Conservation (phyloP, 352 stramenopile species). For the Phytophthora sojae region DNA sequence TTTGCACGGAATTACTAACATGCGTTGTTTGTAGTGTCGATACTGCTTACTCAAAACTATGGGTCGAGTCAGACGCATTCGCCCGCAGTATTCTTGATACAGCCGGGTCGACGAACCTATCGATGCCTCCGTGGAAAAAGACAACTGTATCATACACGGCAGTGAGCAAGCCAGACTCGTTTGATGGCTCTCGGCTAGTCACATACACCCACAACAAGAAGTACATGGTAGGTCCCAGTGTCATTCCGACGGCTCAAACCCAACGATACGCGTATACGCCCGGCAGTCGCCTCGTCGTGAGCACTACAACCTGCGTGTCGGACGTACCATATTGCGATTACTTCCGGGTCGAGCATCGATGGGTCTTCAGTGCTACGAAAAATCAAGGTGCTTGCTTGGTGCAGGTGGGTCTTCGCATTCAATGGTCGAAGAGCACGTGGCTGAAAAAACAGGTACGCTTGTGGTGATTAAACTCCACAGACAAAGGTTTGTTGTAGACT, state of each 20-base stretch:
- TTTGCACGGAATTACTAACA: background rate
- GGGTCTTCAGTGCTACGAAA: slow-evolving; percentile 77
- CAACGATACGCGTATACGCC: slow-evolving; percentile 70
- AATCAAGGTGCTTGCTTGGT: slow-evolving; percentile 47
- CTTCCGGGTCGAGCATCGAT: slow-evolving; percentile 87
- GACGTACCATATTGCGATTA: slow-evolving; percentile 89
- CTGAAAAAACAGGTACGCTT: slow-evolving; percentile 86
- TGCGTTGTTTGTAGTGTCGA: slow-evolving; percentile 53
- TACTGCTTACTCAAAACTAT: slow-evolving; percentile 65
- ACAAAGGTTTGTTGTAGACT: background rate
- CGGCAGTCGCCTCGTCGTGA: slow-evolving; percentile 64
- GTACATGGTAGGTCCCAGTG: slow-evolving; percentile 85
- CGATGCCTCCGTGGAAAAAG: slow-evolving; percentile 60
- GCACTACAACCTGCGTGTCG: slow-evolving; percentile 73
- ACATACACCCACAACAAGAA: slow-evolving; percentile 89
- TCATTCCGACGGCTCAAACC: slow-evolving; percentile 77
- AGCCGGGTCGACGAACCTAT: slow-evolving; percentile 67
- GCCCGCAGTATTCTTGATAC: slow-evolving; percentile 50
- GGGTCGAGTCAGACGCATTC: slow-evolving; percentile 69
- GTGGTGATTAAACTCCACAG: background rate
- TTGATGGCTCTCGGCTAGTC: slow-evolving; percentile 64
- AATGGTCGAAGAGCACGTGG: slow-evolving; percentile 88
- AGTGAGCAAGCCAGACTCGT: slow-evolving; percentile 62
- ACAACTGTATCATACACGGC: slow-evolving; percentile 58
- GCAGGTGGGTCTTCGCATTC: slow-evolving; percentile 75